phyloP scores from a whole-genome alignment of 2,329 filamentous ascomycete genomes.

The Didymella sp. region DNA sequence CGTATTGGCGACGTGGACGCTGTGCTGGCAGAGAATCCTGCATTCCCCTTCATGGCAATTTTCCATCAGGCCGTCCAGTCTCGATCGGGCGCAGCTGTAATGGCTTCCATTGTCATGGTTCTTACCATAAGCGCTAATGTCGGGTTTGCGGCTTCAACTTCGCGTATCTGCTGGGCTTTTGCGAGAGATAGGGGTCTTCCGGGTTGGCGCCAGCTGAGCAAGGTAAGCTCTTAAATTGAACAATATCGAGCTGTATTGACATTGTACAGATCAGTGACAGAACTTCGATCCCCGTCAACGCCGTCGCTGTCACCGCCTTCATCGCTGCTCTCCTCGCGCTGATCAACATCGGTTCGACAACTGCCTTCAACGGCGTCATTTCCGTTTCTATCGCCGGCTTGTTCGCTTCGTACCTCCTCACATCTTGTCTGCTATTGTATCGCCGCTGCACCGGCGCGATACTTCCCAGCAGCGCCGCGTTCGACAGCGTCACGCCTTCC shows the following conservation, averaged over 20 bases:
- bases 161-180: constrained; percentile 51
- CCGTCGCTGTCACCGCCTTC: constrained; percentile 38
- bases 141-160: constrained; percentile 47
- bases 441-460: constrained; percentile 36
- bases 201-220: constrained; percentile 39
- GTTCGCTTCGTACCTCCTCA: constrained; percentile 38
- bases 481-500: background rate
- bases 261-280: constrained; percentile 26
- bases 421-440: constrained; percentile 32
- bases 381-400: constrained; percentile 38
- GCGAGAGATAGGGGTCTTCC: constrained; percentile 51
- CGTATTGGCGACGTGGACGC: constrained; percentile 45
- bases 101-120: constrained; percentile 46
- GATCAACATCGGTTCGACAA: constrained; percentile 55
- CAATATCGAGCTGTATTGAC: constrained; percentile 23
- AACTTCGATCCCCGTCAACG: constrained; percentile 46
- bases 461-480: constrained; percentile 11
- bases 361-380: constrained; percentile 40
- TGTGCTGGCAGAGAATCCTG: constrained; percentile 49
- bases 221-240: constrained; percentile 16
- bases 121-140: constrained; percentile 47
- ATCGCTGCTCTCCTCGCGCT: constrained; percentile 54
- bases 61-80: constrained; percentile 48
- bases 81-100: constrained; percentile 52
- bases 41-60: constrained; percentile 55